Base-by-base conservation (phyloP, 2,329 filamentous ascomycete species). In the Aspergillus sp. region DNA sequence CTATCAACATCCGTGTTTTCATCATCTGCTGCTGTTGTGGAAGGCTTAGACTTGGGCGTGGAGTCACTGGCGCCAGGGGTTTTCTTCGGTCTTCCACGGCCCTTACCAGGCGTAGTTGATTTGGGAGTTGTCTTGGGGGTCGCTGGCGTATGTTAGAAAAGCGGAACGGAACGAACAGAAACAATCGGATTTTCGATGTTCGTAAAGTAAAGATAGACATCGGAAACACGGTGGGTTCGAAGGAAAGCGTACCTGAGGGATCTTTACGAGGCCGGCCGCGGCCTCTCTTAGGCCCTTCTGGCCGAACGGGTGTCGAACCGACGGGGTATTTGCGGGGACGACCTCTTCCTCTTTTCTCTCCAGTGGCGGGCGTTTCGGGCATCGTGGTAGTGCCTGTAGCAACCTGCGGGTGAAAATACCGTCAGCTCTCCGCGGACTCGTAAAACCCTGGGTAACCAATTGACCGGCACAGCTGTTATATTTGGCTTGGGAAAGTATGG, bases 321-420 rank as follows among this genome's bases (percentile, higher is more conserved):
- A 64, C 64, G 7, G 70, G 68, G 37, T 66, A 66, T 53, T 73
- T 73, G 50, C 71, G 66, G n/a, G 71, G 71, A 25, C 71, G 71
- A 52, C 71, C 71, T 50, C 71, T 70, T 46, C 68, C 69, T 59
- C 68, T 65, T 56, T 71, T 73, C 48, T 71, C 71, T 21, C 61
- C 65, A 6, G 65, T 67, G 52, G 64, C 60, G 17, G 68, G 67
- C 43, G 57, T 50, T 25, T 39, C 56, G 14, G 56, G 56, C 25
- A 27, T 51, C 14, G 41, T 37, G 25, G 56, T 4, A 25, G 45
- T 23, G 35, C 52, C 53, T 12, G 51, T 57, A 6, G 58, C 60
- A 55, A 39, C 57, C 64, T 66, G 49, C 12, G 7, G 11, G 15
- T 37, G 48, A 47, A 56, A 11, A 48, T 45, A 49, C 45, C 35